These are phyloP conservation scores for Teratosphaeria pseudoeucalypti DNA, from an alignment of 2,329 filamentous ascomycete species.

Conservation along the genomic window DNA sequence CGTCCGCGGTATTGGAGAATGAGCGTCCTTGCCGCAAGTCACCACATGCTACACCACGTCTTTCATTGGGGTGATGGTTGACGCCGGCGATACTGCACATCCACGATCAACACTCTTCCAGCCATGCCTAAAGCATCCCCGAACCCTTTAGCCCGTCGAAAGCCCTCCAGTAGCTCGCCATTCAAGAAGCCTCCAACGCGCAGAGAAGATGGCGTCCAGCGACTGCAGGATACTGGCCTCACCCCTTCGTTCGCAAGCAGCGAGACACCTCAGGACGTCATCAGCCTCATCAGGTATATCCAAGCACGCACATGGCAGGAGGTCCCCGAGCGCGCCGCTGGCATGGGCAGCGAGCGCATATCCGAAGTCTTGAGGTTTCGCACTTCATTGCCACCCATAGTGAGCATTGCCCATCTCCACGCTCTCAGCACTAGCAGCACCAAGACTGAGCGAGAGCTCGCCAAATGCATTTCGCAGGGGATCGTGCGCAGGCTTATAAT, in stretches of 20 bases:
- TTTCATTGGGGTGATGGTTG: not conserved
- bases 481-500: conserved; percentile 52
- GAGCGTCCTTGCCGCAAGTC: not conserved
- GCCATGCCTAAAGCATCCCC: conserved; percentile 4
- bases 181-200: conserved; percentile 26
- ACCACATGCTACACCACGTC: not conserved
- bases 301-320: conserved; percentile 53
- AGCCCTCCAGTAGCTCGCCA: conserved; percentile 24
- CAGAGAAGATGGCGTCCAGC: conserved; percentile 26
- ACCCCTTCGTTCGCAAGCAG: conserved; percentile 47
- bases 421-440: conserved; percentile 54
- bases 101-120: not conserved
- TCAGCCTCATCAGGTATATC: conserved; percentile 45
- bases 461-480: conserved; percentile 48
- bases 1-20: not conserved
- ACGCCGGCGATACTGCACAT: not conserved
- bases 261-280: conserved; percentile 50
- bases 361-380: conserved; percentile 55
- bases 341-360: conserved; percentile 54
- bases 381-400: conserved; percentile 49
- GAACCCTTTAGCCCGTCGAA: conserved; percentile 27
- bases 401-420: conserved; percentile 56
- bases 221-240: conserved; percentile 49
- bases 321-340: conserved; percentile 47
- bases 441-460: conserved; percentile 56